Conservation (phyloP, 768 basidiomycete genomes). For the Artomyces pyxidatus region DNA sequence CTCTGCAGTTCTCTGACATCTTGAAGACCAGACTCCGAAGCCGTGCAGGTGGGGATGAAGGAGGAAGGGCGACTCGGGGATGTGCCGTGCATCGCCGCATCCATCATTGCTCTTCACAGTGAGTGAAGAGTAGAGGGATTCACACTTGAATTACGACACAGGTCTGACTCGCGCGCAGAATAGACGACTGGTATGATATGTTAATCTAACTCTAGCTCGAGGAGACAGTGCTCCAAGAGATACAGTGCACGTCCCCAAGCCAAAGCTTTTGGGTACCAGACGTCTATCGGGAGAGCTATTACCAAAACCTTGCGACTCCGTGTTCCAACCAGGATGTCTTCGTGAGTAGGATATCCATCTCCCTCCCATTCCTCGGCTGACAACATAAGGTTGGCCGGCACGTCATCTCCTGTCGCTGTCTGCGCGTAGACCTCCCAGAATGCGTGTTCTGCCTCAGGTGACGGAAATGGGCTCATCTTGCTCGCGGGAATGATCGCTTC, state of each 20-base stretch:
- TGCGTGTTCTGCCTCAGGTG: neutral
- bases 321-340: neutral
- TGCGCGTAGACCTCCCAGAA: neutral
- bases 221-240: no score
- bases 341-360: neutral
- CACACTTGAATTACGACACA: no score
- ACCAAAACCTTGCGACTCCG: neutral
- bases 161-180: no score
- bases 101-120: no score
- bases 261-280: neutral
- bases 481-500: neutral
- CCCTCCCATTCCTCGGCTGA: conserved; percentile 6
- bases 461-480: neutral
- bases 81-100: no score
- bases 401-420: neutral
- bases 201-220: no score
- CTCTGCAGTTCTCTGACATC: no score
- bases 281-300: neutral
- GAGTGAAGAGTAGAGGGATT: no score
- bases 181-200: no score
- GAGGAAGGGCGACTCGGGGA: no score
- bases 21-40: no score
- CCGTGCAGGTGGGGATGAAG: no score
- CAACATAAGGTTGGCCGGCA: conserved; percentile 1
- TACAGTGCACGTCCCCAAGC: neutral